Conservation (phyloP, 2,329 filamentous ascomycete genomes). For the Fusarium clavum region DNA sequence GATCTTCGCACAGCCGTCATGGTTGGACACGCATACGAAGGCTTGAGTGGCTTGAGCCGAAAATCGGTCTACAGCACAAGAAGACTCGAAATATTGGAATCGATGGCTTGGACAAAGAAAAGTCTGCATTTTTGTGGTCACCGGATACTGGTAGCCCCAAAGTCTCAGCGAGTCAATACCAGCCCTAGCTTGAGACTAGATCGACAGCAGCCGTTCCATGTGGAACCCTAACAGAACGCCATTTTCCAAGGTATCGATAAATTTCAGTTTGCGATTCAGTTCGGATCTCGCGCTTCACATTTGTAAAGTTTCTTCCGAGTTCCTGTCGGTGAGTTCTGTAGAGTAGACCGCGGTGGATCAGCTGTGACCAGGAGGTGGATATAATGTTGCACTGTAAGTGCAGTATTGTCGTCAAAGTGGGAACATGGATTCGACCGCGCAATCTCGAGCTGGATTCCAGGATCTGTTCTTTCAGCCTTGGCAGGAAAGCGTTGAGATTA, state of each 20-base stretch:
- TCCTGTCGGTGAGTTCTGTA: not conserved
- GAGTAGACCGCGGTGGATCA: not conserved
- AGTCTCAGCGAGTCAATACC: conserved; percentile 1
- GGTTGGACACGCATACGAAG: not conserved
- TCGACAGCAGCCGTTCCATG: conserved; percentile 6
- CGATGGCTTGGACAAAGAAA: not conserved
- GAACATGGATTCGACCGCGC: not conserved
- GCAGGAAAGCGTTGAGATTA: not conserved
- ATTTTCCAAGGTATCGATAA: not conserved
- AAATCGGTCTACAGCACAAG: not conserved
- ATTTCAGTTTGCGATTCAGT: not conserved
- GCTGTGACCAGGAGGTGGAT: not conserved
- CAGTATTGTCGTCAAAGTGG: not conserved
- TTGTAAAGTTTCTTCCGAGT: not conserved
- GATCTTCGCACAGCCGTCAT: not conserved
- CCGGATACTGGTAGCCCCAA: not conserved
- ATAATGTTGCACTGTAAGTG: not conserved
- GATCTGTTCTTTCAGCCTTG: not conserved
- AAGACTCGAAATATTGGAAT: not conserved
- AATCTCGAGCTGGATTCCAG: not conserved
- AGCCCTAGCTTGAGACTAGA: conserved; percentile 1
- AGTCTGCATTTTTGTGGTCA: not conserved
- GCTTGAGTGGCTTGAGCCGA: not conserved
- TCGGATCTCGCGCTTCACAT: not conserved
- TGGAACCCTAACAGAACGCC: not conserved